Conservation (phyloP, 805 yeast species). For the Zygoascus tannicola region DNA sequence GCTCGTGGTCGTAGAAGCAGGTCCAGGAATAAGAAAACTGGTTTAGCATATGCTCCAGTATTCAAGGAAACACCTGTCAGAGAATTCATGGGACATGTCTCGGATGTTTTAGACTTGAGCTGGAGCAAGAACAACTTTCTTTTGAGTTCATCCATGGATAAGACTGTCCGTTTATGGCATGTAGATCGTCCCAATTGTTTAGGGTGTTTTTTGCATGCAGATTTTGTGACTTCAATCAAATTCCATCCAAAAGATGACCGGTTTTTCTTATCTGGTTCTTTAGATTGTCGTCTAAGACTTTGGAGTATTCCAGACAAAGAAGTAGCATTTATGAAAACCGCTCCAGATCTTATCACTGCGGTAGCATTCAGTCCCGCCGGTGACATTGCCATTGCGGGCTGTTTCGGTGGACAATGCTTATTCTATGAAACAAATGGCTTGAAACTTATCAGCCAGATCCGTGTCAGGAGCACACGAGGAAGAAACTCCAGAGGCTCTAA, state of each 20-base stretch:
- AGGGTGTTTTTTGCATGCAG: slow-evolving; percentile 60
- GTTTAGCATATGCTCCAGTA: slow-evolving; percentile 54
- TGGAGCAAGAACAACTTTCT: slow-evolving; percentile 87
- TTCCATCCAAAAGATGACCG: slow-evolving; percentile 85
- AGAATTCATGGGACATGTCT: slow-evolving; percentile 56
- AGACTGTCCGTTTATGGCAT: slow-evolving; percentile 79
- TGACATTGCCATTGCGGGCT: slow-evolving; percentile 55
- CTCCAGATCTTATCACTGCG: slow-evolving; percentile 65
- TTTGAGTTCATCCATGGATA: slow-evolving; percentile 75
- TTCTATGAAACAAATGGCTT: slow-evolving; percentile 58
- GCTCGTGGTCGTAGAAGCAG: not conserved
- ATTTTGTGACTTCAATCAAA: slow-evolving; percentile 68
- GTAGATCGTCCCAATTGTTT: slow-evolving; percentile 55
- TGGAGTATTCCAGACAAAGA: slow-evolving; percentile 77
- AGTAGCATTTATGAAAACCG: slow-evolving; percentile 50
- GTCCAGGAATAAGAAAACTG: slow-evolving; percentile 3
- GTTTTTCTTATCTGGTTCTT: slow-evolving; percentile 72
- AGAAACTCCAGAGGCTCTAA: slow-evolving; percentile 40
- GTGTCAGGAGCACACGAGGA: slow-evolving; percentile 27
- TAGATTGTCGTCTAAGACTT: slow-evolving; percentile 65
- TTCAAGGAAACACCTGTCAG: slow-evolving; percentile 59
- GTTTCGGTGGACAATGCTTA: slow-evolving; percentile 62
- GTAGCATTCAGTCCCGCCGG: slow-evolving; percentile 61
- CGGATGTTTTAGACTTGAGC: slow-evolving; percentile 63
- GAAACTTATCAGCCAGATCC: slow-evolving; percentile 40